Evolutionary conservation across 805 yeast species (phyloP).

Genomic region (Wickerhamomyces sydowiorum): DNA sequence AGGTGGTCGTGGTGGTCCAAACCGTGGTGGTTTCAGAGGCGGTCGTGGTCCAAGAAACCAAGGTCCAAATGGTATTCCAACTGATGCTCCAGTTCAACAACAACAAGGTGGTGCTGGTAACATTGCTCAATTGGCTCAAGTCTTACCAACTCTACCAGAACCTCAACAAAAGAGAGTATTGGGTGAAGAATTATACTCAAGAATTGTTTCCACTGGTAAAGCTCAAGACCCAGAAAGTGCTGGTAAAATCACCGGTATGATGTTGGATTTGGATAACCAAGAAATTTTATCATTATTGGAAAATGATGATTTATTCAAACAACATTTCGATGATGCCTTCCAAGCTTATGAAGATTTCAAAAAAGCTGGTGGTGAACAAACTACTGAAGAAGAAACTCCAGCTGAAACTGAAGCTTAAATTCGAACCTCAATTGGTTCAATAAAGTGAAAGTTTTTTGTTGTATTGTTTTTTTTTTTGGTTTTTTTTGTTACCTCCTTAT

Average conservation of each 20-base stretch:
- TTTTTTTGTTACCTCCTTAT: too few species aligned
- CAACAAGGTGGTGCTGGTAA: constrained; percentile 18
- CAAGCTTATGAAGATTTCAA: constrained; percentile 91
- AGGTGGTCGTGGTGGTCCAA: constrained; percentile 39
- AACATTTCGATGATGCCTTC: constrained; percentile 90
- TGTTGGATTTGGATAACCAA: constrained; percentile 88
- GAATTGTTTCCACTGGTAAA: constrained; percentile 80
- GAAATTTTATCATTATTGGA: constrained; percentile 86
- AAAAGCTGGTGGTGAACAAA: constrained; percentile 33
- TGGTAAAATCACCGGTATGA: constrained; percentile 98
- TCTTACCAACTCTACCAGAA: constrained; percentile 61
- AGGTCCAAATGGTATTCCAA: constrained; percentile 20
- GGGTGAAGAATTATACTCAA: constrained; percentile 96
- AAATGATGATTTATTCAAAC: constrained; percentile 83
- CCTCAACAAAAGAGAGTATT: constrained; percentile 95
- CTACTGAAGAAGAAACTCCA: constrained; percentile 4
- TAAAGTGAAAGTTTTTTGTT: neutral
- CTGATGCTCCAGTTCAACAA: constrained; percentile 12
- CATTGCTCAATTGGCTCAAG: constrained; percentile 49
- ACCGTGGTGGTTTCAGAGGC: constrained; percentile 39
- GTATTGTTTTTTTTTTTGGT: neutral
- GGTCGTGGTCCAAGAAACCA: constrained; percentile 35
- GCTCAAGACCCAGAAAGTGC: constrained; percentile 92
- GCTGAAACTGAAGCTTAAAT: constrained; percentile 3
- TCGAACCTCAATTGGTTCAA: neutral